Conservation (phyloP, 2,329 filamentous ascomycete genomes). For the Diaporthe longicolla region DNA sequence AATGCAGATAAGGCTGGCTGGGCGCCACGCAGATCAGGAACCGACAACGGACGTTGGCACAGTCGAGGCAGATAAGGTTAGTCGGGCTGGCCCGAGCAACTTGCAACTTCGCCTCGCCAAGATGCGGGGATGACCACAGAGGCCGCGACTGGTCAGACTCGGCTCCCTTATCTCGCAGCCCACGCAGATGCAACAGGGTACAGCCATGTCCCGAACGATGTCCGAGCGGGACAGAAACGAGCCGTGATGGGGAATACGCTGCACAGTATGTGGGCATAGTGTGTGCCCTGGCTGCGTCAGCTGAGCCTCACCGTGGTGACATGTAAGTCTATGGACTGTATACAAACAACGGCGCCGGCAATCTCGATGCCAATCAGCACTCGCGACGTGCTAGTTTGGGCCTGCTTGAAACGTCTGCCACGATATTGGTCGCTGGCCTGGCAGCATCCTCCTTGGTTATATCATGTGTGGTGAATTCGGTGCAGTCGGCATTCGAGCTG, state of each 20-base stretch:
- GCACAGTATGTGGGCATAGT: slow-evolving; percentile 22
- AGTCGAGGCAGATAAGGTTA: slow-evolving; percentile 34
- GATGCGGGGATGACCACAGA: slow-evolving; percentile 21
- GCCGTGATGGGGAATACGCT: slow-evolving; percentile 30
- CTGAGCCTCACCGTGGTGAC: slow-evolving; percentile 31
- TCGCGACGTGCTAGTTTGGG: slow-evolving; percentile 9
- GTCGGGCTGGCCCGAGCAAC: slow-evolving; percentile 33
- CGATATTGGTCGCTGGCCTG: background rate
- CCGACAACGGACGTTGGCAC: slow-evolving; percentile 33
- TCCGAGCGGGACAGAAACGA: slow-evolving; percentile 8
- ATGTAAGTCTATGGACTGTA: slow-evolving; percentile 27
- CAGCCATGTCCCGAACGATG: slow-evolving; percentile 26
- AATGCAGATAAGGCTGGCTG: slow-evolving; percentile 31
- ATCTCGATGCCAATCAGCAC: slow-evolving; percentile 25
- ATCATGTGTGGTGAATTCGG: slow-evolving; percentile 4
- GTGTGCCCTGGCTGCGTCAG: background rate
- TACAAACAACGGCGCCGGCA: slow-evolving; percentile 10
- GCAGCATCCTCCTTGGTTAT: slow-evolving; percentile 10
- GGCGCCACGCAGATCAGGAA: slow-evolving; percentile 32
- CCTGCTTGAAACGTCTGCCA: slow-evolving; percentile 1
- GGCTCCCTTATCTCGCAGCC: slow-evolving; percentile 18
- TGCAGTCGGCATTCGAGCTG: background rate
- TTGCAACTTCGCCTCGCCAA: background rate
- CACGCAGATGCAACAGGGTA: background rate
- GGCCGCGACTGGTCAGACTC: slow-evolving; percentile 25